phyloP scores from a whole-genome alignment of 2,329 filamentous ascomycete species.

The Trichothecium sympodiale region DNA sequence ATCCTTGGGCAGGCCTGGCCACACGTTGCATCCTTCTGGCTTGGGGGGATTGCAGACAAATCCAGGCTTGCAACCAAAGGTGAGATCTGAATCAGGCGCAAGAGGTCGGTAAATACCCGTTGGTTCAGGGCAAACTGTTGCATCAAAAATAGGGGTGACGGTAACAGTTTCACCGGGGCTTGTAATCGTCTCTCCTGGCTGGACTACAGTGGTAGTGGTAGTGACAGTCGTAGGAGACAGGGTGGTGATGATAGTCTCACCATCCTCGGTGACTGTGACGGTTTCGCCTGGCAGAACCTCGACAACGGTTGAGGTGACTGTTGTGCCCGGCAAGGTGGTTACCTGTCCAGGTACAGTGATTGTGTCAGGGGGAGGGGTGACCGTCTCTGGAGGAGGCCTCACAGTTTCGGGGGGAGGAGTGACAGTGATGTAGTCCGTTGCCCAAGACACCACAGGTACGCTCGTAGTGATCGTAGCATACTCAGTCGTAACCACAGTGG shows the following conservation, averaged over 20 bases:
- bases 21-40: slow-evolving; percentile 39
- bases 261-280: slow-evolving; percentile 18
- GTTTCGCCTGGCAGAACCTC: slow-evolving; percentile 16
- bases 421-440: slow-evolving; percentile 11
- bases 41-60: slow-evolving; percentile 41
- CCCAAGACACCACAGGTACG: slow-evolving; percentile 8
- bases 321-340: slow-evolving; percentile 15
- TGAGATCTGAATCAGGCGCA: slow-evolving; percentile 26
- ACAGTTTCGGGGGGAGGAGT: slow-evolving; percentile 10
- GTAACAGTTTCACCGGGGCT: slow-evolving; percentile 16
- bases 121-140: slow-evolving; percentile 33
- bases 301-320: slow-evolving; percentile 21
- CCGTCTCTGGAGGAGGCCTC: slow-evolving; percentile 8
- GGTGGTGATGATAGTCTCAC: slow-evolving; percentile 16
- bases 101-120: slow-evolving; percentile 23
- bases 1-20: slow-evolving; percentile 31
- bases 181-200: slow-evolving; percentile 15
- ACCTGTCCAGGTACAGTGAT: slow-evolving; percentile 10
- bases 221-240: slow-evolving; percentile 15
- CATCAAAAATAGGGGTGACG: slow-evolving; percentile 14
- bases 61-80: slow-evolving; percentile 43
- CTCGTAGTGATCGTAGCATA: slow-evolving; percentile 8
- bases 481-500: slow-evolving; percentile 6
- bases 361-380: slow-evolving; percentile 7
- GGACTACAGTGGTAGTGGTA: slow-evolving; percentile 18